Conservation (phyloP, 2,329 filamentous ascomycete species). For the Neonectria punicea region DNA sequence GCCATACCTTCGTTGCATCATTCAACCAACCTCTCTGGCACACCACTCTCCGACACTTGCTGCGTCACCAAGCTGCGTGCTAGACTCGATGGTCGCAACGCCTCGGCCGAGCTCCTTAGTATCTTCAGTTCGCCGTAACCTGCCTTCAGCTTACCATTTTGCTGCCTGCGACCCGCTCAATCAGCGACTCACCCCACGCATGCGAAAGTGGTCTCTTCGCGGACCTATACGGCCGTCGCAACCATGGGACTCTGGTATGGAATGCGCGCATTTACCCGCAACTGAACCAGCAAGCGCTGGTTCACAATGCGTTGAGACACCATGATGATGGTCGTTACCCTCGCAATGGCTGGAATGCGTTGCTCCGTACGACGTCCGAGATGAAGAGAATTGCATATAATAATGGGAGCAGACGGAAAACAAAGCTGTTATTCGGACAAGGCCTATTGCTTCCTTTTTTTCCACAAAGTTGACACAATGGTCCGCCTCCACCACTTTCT, state of each 20-base stretch:
- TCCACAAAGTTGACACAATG: conserved; percentile 36
- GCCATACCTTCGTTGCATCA: conserved; percentile 3
- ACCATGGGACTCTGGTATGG: conserved; percentile 31
- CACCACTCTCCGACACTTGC: not conserved
- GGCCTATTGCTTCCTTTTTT: conserved; percentile 4
- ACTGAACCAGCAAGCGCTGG: conserved; percentile 33
- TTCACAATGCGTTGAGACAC: conserved; percentile 33
- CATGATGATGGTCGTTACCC: conserved; percentile 32
- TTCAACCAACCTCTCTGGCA: not conserved
- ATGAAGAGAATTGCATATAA: conserved; percentile 34
- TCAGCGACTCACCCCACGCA: not conserved
- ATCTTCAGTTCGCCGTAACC: not conserved
- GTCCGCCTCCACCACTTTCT: conserved; percentile 35
- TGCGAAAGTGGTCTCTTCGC: not conserved
- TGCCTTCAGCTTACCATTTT: conserved; percentile 7
- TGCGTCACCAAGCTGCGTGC: conserved; percentile 1
- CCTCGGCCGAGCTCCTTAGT: not conserved
- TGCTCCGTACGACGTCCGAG: conserved; percentile 43
- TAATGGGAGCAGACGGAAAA: conserved; percentile 10
- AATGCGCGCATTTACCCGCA: conserved; percentile 5
- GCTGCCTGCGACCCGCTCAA: not conserved
- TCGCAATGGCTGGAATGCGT: conserved; percentile 46
- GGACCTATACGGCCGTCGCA: not conserved
- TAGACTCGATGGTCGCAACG: not conserved
- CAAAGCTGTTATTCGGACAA: conserved; percentile 3